phyloP scores from a whole-genome alignment of 352 stramenopile species.

The Nothophytophthora sp. region DNA sequence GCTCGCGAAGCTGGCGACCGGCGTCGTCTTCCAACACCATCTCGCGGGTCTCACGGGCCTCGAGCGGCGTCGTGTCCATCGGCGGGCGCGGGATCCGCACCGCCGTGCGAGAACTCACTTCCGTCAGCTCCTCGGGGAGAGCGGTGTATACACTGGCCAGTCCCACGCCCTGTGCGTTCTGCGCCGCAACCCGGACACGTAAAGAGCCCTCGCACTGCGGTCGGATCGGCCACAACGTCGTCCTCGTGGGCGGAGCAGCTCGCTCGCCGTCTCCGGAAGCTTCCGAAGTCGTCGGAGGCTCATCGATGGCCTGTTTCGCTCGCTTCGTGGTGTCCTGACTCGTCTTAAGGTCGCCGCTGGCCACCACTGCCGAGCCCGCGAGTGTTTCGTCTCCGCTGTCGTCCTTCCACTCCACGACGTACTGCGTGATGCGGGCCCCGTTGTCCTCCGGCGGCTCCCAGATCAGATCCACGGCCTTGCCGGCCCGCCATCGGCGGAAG shows the following conservation, averaged over 20 bases:
- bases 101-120: conserved; percentile 61
- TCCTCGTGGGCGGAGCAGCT: conserved; percentile 43
- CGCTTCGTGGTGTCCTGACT: no score
- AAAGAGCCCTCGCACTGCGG: conserved; percentile 42
- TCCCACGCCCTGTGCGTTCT: conserved; percentile 64
- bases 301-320: no score
- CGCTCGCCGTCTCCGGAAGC: no score
- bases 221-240: conserved; percentile 71
- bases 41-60: conserved; percentile 29
- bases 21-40: conserved; percentile 53
- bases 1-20: conserved; percentile 15
- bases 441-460: conserved; percentile 74
- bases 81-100: conserved; percentile 37
- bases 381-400: conserved; percentile 34
- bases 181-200: conserved; percentile 52
- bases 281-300: no score
- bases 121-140: conserved; percentile 47
- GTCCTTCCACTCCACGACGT: conserved; percentile 72
- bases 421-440: conserved; percentile 61
- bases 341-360: conserved; percentile 7
- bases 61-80: conserved; percentile 43
- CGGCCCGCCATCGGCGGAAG: conserved; percentile 66
- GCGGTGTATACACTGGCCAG: conserved; percentile 56
- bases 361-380: conserved; percentile 20
- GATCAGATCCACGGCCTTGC: conserved; percentile 68